Conservation (phyloP, 176 grass and related monocot species). For the Luzula sylvatica region DNA sequence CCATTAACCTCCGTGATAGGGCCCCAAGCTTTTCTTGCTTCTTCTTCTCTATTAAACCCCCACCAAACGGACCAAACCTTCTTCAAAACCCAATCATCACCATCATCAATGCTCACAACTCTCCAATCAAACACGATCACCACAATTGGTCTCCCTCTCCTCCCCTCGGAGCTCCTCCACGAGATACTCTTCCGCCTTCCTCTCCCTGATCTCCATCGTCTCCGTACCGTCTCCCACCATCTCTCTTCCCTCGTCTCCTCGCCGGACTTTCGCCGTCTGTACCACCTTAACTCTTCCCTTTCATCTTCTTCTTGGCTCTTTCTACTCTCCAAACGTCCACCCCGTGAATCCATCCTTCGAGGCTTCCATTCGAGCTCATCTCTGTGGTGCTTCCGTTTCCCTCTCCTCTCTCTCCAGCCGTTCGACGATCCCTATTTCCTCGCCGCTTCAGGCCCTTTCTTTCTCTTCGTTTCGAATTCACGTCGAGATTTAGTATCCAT, state of each 20-base stretch:
- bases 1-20: conserved; percentile 24
- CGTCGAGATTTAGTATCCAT: conserved; percentile 64
- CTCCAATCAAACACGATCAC: conserved; percentile 1
- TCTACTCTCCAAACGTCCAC: conserved; percentile 75
- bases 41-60: conserved; percentile 15
- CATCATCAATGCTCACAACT: neutral
- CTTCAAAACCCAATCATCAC: neutral
- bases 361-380: conserved; percentile 79
- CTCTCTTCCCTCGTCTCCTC: conserved; percentile 25
- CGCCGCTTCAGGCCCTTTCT: conserved; percentile 63
- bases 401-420: conserved; percentile 53
- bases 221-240: conserved; percentile 35
- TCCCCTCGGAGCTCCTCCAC: conserved; percentile 54
- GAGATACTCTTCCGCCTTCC: conserved; percentile 50
- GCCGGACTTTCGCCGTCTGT: conserved; percentile 17
- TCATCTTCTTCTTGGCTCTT: conserved; percentile 74
- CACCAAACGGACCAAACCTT: conserved; percentile 42
- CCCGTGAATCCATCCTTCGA: conserved; percentile 45
- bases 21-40: too few relatives aligned
- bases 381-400: conserved; percentile 70
- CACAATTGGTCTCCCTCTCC: conserved; percentile 23
- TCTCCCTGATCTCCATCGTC: conserved; percentile 60
- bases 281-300: conserved; percentile 17
- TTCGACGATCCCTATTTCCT: conserved; percentile 92
- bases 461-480: conserved; percentile 89